Base-by-base conservation (phyloP, 768 basidiomycete species). In the Grammothele lineata region DNA sequence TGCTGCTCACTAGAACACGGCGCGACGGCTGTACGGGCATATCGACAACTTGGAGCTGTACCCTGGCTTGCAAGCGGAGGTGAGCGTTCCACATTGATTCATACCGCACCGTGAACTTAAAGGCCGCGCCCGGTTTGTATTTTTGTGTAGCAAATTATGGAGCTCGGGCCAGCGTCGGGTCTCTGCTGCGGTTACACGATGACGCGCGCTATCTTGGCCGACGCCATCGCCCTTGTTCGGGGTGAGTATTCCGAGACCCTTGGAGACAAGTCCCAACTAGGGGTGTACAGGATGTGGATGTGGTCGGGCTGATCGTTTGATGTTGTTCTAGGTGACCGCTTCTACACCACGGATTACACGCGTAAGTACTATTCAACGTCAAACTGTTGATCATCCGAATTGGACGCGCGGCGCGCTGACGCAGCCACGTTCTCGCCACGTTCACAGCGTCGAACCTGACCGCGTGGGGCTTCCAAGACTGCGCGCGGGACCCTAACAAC, bases 181-280 rank as follows among this genome's bases (percentile, higher is more conserved):
- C 61, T 91, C 4, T 90, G 87, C 61, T 87, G 87, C 4, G 86
- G 87, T 22, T 90, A 81, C 67, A 91, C 90, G 4, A 84, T 88
- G 53, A 87, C 87, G 6, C 74, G 90, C 36, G 85, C 87, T n/a
- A 92, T 93, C 53, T 70, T 93, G 12, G 73, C 82, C 10, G 87
- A 90, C 60, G 88, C 87, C 2, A 82, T 90, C 27, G 80, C 74
- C 51, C 70, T 92, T 47, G 79, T 77, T 24, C 78, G 89, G 25
- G 61, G 51, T 53, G 12, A 44, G 51, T 39, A 9, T 32, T 11
- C 18, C 14, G 15, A 18, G 18, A 34, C 25, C 12, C 18, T 19
- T n/a, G n/a, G n/a, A n/a, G n/a, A 17, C 21, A 33, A 2, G 9
- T 36, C 33, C 35, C 21, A 26, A n/a, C n/a, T 27, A 26, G 3